A percentile compares a stretch with the other conserved stretches of the same genome.
These are phyloP conservation scores for Debaryomyces castellii DNA, from an alignment of 805 yeast species.

Conservation along the genomic window DNA sequence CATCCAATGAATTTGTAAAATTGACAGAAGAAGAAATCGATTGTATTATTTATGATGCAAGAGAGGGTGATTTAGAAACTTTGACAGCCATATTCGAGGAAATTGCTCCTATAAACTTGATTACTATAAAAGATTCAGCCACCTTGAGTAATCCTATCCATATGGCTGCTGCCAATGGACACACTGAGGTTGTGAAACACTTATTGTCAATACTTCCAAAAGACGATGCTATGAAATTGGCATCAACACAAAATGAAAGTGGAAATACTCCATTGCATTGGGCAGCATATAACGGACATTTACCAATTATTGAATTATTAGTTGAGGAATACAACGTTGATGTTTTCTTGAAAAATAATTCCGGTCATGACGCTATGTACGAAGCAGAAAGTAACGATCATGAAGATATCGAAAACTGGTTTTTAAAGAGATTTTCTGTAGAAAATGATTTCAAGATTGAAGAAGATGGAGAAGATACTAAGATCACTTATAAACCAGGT, in stretches of 20 bases:
- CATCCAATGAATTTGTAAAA: background rate
- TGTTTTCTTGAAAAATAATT: conserved; percentile 71
- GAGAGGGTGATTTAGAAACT: conserved; percentile 83
- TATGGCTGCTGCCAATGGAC: conserved; percentile 96
- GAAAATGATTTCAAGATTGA: conserved; percentile 51
- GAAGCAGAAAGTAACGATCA: conserved; percentile 84
- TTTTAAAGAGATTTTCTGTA: conserved; percentile 70
- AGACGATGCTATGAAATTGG: conserved; percentile 40
- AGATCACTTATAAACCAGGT: conserved; percentile 42
- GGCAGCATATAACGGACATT: conserved; percentile 90
- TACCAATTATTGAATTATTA: conserved; percentile 64
- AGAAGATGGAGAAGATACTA: conserved; percentile 40
- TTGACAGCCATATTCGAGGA: conserved; percentile 66
- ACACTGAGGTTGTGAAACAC: conserved; percentile 62
- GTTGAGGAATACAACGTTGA: conserved; percentile 79
- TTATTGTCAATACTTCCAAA: conserved; percentile 50
- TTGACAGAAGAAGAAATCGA: conserved; percentile 77
- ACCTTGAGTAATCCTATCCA: conserved; percentile 79
- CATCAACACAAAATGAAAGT: conserved; percentile 54
- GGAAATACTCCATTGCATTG: conserved; percentile 97
- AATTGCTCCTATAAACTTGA: conserved; percentile 44
- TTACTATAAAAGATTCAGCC: conserved; percentile 57
- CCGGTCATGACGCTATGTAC: conserved; percentile 79
- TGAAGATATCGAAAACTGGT: conserved; percentile 74
- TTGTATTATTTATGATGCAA: conserved; percentile 75